These are phyloP conservation scores for Inosperma sp. DNA, from an alignment of 768 basidiomycete species.

Conservation along the genomic window DNA sequence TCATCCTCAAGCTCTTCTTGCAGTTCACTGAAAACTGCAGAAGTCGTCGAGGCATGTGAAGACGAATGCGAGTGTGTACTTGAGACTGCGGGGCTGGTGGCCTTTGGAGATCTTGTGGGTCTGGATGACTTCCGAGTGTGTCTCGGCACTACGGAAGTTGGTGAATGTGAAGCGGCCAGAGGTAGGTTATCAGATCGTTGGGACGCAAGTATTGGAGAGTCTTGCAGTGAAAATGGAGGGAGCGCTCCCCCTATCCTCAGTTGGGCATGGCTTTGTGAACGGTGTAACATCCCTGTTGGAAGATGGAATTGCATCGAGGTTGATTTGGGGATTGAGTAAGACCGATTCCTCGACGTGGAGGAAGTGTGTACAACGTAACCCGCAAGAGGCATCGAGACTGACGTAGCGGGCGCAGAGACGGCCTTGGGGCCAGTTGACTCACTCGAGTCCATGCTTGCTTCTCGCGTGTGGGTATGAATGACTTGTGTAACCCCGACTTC, in stretches of 20 bases:
- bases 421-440: not conserved
- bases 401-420: not conserved
- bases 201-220: not conserved
- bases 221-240: not conserved
- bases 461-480: not conserved
- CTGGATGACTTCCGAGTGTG: no score
- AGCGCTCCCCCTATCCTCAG: not conserved
- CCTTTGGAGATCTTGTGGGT: not conserved
- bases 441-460: not conserved
- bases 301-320: slow-evolving; percentile 7
- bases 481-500: not conserved
- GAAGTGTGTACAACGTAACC: not conserved
- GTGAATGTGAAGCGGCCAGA: no score
- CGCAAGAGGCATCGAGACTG: not conserved
- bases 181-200: no score
- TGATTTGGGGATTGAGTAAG: not conserved
- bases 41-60: not conserved
- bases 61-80: not conserved
- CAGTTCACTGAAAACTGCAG: no score
- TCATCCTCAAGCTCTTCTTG: no score
- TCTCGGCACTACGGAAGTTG: no score
- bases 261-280: slow-evolving; percentile 7
- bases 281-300: slow-evolving; percentile 9
- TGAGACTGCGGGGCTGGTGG: not conserved
- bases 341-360: not conserved